A percentile compares a stretch with the other conserved stretches of the same genome.
These are phyloP conservation scores for Aureobasidium sp. DNA, from an alignment of 2,329 filamentous ascomycete species.

Conservation along the genomic window DNA sequence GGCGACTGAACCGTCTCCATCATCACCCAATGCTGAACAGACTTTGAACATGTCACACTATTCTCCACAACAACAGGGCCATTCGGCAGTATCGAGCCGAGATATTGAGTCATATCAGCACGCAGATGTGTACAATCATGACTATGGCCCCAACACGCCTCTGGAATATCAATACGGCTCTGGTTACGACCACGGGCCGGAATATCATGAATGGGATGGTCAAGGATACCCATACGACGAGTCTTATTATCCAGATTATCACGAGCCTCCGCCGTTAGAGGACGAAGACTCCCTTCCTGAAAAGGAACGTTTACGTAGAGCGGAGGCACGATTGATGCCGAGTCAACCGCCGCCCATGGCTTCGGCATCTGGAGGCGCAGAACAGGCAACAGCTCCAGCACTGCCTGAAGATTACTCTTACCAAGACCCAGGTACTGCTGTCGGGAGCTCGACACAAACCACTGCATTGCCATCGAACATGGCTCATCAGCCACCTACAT, in stretches of 20 bases:
- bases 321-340: constrained; percentile 71
- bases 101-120: not conserved
- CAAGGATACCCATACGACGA: constrained; percentile 12
- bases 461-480: not conserved
- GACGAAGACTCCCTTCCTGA: constrained; percentile 62
- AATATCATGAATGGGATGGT: constrained; percentile 3
- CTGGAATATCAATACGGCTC: not conserved
- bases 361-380: not conserved
- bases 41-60: not conserved
- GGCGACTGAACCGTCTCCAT: not conserved
- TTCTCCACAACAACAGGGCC: not conserved
- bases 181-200: not conserved
- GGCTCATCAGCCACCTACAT: not conserved
- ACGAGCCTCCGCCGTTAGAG: constrained; percentile 47
- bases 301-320: constrained; percentile 69
- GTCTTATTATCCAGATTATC: constrained; percentile 35
- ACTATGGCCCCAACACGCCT: not conserved
- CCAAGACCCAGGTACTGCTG: not conserved
- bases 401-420: constrained; percentile 18
- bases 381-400: constrained; percentile 7
- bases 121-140: not conserved
- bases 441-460: not conserved
- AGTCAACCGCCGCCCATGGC: constrained; percentile 57
- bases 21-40: not conserved
- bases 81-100: not conserved